Percentiles rank a stretch among this genome's conserved stretches.
These are phyloP conservation scores for Nepenthes gracilis DNA, from an alignment of 148 eudicot genomes.

Conservation along the genomic window DNA sequence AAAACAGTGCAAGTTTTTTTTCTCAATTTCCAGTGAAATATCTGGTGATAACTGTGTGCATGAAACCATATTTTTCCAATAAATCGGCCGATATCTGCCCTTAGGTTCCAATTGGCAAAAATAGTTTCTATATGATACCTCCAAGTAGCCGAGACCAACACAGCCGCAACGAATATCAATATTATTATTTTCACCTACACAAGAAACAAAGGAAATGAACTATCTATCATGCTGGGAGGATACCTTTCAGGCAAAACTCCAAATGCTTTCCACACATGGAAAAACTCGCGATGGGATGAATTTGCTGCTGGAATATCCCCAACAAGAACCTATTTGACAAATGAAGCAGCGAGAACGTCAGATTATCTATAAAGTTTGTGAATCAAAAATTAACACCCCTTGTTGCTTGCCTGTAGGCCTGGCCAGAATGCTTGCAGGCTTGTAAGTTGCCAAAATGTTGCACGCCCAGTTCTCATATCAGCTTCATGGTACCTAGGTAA, in stretches of 20 bases:
- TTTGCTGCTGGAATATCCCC: constrained; percentile 91
- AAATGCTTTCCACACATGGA: constrained; percentile 72
- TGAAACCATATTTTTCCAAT: no score
- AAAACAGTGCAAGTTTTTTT: constrained; percentile 3
- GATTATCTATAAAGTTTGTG: neutral
- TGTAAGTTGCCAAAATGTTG: constrained; percentile 94
- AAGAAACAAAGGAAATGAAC: neutral
- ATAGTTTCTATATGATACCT: no score
- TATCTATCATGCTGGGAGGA: neutral
- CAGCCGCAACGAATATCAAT: no score
- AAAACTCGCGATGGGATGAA: constrained; percentile 89
- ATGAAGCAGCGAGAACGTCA: constrained; percentile 6
- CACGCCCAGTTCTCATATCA: constrained; percentile 93
- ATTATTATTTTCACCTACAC: no score
- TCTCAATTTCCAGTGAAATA: constrained; percentile 4
- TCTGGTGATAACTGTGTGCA: neutral
- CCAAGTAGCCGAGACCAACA: no score
- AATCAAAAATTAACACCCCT: neutral
- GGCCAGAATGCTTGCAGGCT: constrained; percentile 99
- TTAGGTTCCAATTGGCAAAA: no score
- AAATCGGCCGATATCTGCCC: no score
- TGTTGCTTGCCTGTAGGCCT: constrained; percentile 66
- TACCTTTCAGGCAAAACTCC: constrained; percentile 97
- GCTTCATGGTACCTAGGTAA: constrained; percentile 90
- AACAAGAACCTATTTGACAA: constrained; percentile 63